A percentile compares a stretch with the other conserved stretches of the same genome.
These are phyloP conservation scores for Nidula niveotomentosa DNA, from an alignment of 1,284 basidiomycete genomes.

Conservation along the genomic window DNA sequence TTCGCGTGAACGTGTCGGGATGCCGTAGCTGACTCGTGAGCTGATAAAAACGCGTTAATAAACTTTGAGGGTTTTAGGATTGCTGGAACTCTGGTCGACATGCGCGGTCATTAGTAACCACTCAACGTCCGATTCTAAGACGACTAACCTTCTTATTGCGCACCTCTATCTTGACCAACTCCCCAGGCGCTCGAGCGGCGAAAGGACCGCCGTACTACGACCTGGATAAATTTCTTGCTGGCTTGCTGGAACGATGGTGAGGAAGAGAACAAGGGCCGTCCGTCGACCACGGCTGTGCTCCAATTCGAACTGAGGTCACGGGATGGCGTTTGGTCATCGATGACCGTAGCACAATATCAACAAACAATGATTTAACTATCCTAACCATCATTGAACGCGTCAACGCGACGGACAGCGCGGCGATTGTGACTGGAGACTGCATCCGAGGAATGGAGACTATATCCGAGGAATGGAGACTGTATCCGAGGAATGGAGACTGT, in stretches of 20 bases:
- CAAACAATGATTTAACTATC: too few relatives aligned
- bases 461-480: too few relatives aligned
- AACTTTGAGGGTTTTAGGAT: background rate
- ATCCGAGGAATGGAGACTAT: too few relatives aligned
- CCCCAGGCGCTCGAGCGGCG: background rate
- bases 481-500: too few relatives aligned
- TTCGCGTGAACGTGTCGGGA: background rate
- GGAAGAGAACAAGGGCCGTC: background rate
- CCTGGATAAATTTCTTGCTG: background rate
- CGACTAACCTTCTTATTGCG: background rate
- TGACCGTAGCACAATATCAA: too few relatives aligned
- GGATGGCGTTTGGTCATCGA: background rate
- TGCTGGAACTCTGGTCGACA: background rate
- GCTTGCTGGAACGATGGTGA: background rate
- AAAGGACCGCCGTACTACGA: background rate
- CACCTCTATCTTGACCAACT: background rate
- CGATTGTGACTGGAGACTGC: too few relatives aligned
- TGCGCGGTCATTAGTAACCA: background rate
- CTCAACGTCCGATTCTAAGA: background rate
- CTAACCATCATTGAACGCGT: too few relatives aligned
- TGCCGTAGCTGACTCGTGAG: slow-evolving; percentile 4
- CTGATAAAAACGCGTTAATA: background rate
- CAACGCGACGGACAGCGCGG: too few relatives aligned
- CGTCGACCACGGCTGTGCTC: background rate
- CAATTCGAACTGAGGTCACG: background rate